Conservation (phyloP, 2,329 filamentous ascomycete species). For the Penicillium sp. region DNA sequence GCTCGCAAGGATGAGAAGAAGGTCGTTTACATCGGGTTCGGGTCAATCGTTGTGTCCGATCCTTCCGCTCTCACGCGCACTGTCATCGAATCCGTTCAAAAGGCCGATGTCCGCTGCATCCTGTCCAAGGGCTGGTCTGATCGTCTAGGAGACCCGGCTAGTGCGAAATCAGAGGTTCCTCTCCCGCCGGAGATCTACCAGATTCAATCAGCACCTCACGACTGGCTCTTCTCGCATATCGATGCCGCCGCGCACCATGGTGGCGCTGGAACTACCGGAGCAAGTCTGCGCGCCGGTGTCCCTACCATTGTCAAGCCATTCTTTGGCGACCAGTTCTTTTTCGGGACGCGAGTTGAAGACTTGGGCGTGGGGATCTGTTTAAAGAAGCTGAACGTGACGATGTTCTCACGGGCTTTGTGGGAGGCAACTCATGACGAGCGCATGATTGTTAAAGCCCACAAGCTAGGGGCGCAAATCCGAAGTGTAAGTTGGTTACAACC, state of each 20-base stretch:
- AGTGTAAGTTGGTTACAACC: slow-evolving; percentile 49
- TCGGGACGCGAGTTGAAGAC: slow-evolving; percentile 79
- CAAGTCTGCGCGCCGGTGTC: slow-evolving; percentile 78
- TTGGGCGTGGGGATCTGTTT: slow-evolving; percentile 84
- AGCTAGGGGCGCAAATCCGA: slow-evolving; percentile 78
- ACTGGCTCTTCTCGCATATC: slow-evolving; percentile 91
- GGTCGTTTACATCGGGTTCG: slow-evolving; percentile 93
- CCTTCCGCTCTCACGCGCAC: slow-evolving; percentile 79
- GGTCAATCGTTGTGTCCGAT: slow-evolving; percentile 87
- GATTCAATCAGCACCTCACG: slow-evolving; percentile 85
- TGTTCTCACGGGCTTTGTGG: slow-evolving; percentile 80
- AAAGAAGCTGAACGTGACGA: slow-evolving; percentile 77
- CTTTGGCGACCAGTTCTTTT: slow-evolving; percentile 97
- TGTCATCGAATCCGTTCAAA: slow-evolving; percentile 82
- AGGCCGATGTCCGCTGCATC: slow-evolving; percentile 88
- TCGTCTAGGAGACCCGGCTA: slow-evolving; percentile 54
- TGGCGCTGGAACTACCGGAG: slow-evolving; percentile 87
- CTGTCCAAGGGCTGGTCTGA: slow-evolving; percentile 97
- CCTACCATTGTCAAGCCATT: slow-evolving; percentile 94
- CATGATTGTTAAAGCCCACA: slow-evolving; percentile 77
- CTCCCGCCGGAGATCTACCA: slow-evolving; percentile 72
- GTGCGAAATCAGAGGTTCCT: slow-evolving; percentile 55
- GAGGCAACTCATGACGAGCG: slow-evolving; percentile 80
- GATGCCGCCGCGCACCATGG: slow-evolving; percentile 93
- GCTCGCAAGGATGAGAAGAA: slow-evolving; percentile 80